phyloP scores from a whole-genome alignment of 305 asterid species.

The Fraxinus albicans region DNA sequence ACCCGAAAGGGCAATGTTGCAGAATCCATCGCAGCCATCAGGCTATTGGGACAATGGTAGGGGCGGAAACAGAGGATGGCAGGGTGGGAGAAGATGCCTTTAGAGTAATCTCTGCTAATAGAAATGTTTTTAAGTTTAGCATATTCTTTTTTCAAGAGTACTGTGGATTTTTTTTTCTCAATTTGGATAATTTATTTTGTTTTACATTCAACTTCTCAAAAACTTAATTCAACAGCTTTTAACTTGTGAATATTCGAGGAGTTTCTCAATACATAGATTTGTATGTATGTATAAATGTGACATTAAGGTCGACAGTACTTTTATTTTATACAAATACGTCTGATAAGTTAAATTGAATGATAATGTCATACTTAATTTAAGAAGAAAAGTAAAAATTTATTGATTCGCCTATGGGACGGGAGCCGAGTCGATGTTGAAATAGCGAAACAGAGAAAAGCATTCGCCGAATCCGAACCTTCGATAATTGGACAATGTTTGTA shows the following conservation, averaged over 20 bases:
- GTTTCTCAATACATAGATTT: background rate
- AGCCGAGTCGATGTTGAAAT: no score
- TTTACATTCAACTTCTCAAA: background rate
- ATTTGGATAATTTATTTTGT: background rate
- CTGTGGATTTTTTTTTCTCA: background rate
- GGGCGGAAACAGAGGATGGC: constrained; percentile 51
- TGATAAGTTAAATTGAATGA: background rate
- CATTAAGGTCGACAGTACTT: background rate
- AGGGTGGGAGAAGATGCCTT: constrained; percentile 48
- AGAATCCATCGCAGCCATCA: constrained; percentile 34
- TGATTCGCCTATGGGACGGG: background rate
- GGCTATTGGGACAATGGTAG: constrained; percentile 37
- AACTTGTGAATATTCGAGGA: background rate
- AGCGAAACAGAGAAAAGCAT: background rate
- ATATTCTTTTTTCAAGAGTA: background rate
- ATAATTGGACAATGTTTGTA: background rate
- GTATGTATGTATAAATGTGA: background rate
- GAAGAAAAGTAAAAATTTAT: background rate
- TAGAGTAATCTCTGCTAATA: background rate
- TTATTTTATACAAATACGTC: background rate
- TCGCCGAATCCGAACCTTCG: background rate
- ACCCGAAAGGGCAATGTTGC: constrained; percentile 32
- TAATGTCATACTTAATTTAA: background rate
- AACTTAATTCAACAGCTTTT: background rate
- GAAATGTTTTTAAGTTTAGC: background rate